Evolutionary conservation across 2,329 filamentous ascomycete species (phyloP).

Genomic region (Talaromyces sp.): DNA sequence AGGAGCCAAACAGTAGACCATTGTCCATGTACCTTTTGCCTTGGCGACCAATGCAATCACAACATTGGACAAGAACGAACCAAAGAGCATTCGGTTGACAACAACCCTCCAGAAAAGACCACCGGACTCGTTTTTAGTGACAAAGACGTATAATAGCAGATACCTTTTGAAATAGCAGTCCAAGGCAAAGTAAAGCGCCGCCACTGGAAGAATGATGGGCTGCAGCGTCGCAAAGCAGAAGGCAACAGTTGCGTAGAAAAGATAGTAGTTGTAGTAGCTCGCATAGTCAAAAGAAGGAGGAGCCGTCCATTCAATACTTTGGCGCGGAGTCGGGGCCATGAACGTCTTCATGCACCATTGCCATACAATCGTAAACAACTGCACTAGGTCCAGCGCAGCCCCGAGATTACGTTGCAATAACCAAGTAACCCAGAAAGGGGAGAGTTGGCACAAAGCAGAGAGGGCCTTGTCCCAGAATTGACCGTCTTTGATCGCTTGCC

Average conservation of each 20-base stretch:
- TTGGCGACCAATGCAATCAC: slow-evolving; percentile 72
- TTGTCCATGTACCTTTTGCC: slow-evolving; percentile 60
- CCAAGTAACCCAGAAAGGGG: slow-evolving; percentile 91
- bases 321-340: slow-evolving; percentile 77
- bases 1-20: slow-evolving; percentile 66
- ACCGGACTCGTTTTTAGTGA: slow-evolving; percentile 94
- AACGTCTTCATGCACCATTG: slow-evolving; percentile 82
- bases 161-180: slow-evolving; percentile 95
- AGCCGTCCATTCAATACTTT: slow-evolving; percentile 87
- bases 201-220: slow-evolving; percentile 78
- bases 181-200: slow-evolving; percentile 80
- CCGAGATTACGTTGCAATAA: slow-evolving; percentile 88
- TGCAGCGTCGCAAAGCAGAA: slow-evolving; percentile 81
- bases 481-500: slow-evolving; percentile 62
- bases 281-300: slow-evolving; percentile 92
- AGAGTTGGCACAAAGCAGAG: slow-evolving; percentile 71
- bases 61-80: slow-evolving; percentile 68
- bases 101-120: slow-evolving; percentile 87
- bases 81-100: slow-evolving; percentile 90
- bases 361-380: slow-evolving; percentile 77
- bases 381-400: slow-evolving; percentile 87
- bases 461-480: slow-evolving; percentile 62
- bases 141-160: slow-evolving; percentile 84
- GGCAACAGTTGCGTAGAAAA: slow-evolving; percentile 88
- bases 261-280: slow-evolving; percentile 95